Base-by-base conservation (phyloP, 441 rosid genomes). In the Croton setiger region DNA sequence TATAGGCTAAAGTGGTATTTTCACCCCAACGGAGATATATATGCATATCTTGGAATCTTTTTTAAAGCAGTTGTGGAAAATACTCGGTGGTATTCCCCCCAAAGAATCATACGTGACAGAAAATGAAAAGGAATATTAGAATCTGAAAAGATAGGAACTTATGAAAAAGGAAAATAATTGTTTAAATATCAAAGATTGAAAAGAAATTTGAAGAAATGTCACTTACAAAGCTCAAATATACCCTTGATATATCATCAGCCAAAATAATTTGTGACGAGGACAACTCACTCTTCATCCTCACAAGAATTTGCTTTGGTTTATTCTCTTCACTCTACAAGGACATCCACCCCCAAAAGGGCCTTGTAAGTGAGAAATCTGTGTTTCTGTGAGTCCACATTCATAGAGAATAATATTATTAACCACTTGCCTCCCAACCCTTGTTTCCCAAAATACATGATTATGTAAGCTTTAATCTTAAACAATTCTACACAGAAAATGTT, bases 371-470 rank as follows among this genome's bases (percentile, higher is more conserved):
- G 75, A 78, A 78, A 56, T 78, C 81, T 70, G 75, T 74, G 81
- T 63, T 74, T 78, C 55, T 74, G 78, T 0, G 68, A 48, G 59
- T 92, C 97, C 23, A 89, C 82, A 73, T 94, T 89, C 72, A 86
- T 96, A 94, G 89, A 83, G 81, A 92, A 92, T 1, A 96, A 92
- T 91, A 18, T 89, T 84, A 81, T 89, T 92, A 53, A 92, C 97
- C 71, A 89, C 87, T 71, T 89, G 97, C 78, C 94, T 88, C 39
- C 96, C 97, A 63, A 89, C 96, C 92, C 96, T 86, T 55, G 52
- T 15, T 20, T 9, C 8, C 23, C 56, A 18, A 21, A 53, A 53
- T n/a, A 21, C 20, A 53, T 8, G 10, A 5, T 21, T 27, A 66
- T 2, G 27, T 18, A 17, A 15, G 41, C 12, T 23, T 33, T 7